Percentiles rank a stretch among this genome's conserved stretches.
These are phyloP conservation scores for Gynandropsis gynandra DNA, from an alignment of 345 rosid genomes.

Conservation along the genomic window DNA sequence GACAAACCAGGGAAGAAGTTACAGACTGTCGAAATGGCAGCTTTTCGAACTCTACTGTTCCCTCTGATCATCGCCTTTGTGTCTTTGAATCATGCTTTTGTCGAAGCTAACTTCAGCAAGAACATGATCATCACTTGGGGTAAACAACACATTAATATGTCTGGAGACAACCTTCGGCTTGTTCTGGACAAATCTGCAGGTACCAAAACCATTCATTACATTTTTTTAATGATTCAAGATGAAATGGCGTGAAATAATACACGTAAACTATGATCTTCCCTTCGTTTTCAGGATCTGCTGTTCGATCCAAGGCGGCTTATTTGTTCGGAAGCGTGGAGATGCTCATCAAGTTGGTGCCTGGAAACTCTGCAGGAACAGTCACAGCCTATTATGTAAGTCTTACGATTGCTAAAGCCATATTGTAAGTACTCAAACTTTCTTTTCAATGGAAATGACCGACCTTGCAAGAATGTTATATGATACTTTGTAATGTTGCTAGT, in stretches of 20 bases:
- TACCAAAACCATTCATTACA: conserved; percentile 12
- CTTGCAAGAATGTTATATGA: too few species aligned
- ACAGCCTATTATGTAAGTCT: conserved; percentile 53
- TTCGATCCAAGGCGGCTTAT: conserved; percentile 48
- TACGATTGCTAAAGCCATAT: background rate
- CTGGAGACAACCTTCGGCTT: conserved; percentile 43
- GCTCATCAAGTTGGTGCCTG: conserved; percentile 74
- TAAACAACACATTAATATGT: conserved; percentile 29
- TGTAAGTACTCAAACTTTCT: background rate
- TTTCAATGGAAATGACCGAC: background rate
- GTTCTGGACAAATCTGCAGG: conserved; percentile 57
- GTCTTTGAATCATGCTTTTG: conserved; percentile 31
- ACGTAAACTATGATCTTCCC: too few species aligned
- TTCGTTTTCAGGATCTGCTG: conserved; percentile 49
- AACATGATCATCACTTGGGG: conserved; percentile 66
- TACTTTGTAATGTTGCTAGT: conserved; percentile 24
- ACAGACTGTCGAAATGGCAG: conserved; percentile 34
- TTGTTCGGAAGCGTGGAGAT: conserved; percentile 72
- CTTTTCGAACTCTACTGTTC: conserved; percentile 20
- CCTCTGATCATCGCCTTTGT: conserved; percentile 27
- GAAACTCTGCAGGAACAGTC: conserved; percentile 84
- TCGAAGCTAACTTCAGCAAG: conserved; percentile 39
- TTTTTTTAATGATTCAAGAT: background rate
- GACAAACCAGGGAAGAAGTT: conserved; percentile 11
- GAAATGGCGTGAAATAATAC: too few species aligned